Evolutionary conservation across 768 basidiomycete species (phyloP), one percentile per base, ranked within the genome.

Genomic region (Lactifluus subvellereus): DNA sequence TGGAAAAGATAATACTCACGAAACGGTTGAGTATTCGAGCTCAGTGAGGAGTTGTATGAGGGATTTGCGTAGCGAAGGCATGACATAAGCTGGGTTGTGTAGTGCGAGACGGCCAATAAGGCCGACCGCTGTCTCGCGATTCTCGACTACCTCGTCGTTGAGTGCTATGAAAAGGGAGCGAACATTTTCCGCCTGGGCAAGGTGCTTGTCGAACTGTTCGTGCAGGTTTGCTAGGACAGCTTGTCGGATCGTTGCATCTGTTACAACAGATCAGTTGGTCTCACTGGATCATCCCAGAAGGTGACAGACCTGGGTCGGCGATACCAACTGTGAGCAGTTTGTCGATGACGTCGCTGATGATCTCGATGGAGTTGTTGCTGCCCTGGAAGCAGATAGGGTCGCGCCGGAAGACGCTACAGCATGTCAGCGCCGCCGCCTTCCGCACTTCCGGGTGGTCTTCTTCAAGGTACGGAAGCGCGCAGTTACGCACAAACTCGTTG

Each of bases 121-220:
- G 22, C 77, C 76, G 57, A 98, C 91, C 2, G 95, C 95, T n/a
- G 88, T 85, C 32, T 93, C 85, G 22, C 97, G 86, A 71, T 97
- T 97, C 54, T 89, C 88, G 74, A 95, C 98, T 7, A 89, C 87
- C 71, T 98, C 97, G 70, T 99, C 97, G 70, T 98, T 98, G 52
- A 99, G 80, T 0, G 95, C 97, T 66, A 98, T 93, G 77, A 98
- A 98, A 14, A 99, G 78, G 11, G 92, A 95, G 14, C 95, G 85
- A n/a, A 99, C 94, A 71, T 98, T 95, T 75, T 98, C 97, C 0
- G 96, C 94, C 74, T 98, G 97, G 2, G 97, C 91, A 20, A 99
- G 83, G 72, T 99, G 95, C 64, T 93, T 91, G 72, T 99, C 97
- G 68, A 99, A 98, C 22, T 92, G 86, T 65, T 94, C 89, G 70